Evolutionary conservation across 2,329 filamentous ascomycete species (phyloP), one percentile per base, ranked within the genome.

Genomic region (Ascomycota sp.): DNA sequence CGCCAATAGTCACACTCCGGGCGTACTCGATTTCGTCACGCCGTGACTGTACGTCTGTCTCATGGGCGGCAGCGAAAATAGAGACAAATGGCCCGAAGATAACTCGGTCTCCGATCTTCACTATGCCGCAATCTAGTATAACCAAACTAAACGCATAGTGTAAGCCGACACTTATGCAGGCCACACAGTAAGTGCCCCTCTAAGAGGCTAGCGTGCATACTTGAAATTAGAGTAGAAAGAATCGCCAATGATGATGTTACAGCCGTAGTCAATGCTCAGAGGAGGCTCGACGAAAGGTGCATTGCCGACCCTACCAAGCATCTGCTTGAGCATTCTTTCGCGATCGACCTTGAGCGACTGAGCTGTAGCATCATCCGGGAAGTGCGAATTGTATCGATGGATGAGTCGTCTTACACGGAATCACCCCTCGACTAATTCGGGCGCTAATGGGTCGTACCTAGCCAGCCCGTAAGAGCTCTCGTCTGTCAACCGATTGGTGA

Each of bases 111-210:
- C 79, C 79, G 28, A 85, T 75, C 4, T 48, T 56, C 25, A 85
- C 72, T 3, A 69, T 55, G 38, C 69, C 76, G n/a, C 72, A 81
- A 45, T 86, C 79, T 10, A 83, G 55, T 35, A 83, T 73, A 2
- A 69, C 68, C 32, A 63, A 44, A 34, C 57, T 61, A 10, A 10
- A 23, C 21, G 7, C 21, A 23, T 10, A 10, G 21, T 23, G 21
- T 23, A 23, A 23, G 21, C 21, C n/a, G n/a, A n/a, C n/a, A n/a
- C n/a, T n/a, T n/a, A n/a, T n/a, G n/a, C n/a, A n/a, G n/a, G n/a
- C n/a, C n/a, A n/a, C n/a, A n/a, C n/a, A n/a, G n/a, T n/a, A n/a
- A n/a, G n/a, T n/a, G n/a, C n/a, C n/a, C n/a, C n/a, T n/a, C n/a
- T n/a, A n/a, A n/a, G n/a, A n/a, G n/a, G n/a, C n/a, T n/a, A 1